phyloP scores from a whole-genome alignment of 306 rosid species.

The Sphenostylis stenocarpa region DNA sequence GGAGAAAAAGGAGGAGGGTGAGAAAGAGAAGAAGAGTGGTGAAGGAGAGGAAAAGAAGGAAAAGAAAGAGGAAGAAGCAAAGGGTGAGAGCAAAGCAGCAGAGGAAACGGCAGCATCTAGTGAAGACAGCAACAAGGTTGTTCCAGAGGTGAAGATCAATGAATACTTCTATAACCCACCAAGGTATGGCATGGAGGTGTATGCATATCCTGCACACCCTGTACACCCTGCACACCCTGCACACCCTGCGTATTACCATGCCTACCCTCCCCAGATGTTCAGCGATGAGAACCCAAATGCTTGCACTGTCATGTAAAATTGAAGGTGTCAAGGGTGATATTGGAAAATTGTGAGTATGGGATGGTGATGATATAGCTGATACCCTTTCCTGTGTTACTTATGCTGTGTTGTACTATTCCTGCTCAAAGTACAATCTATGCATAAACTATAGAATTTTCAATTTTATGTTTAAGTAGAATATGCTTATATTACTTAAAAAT shows the following conservation, averaged over 20 bases:
- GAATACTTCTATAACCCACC: conserved; percentile 50
- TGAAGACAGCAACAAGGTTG: conserved; percentile 47
- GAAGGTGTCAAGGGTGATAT: neutral
- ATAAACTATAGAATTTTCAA: conserved; percentile 22
- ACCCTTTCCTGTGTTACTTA: conserved; percentile 28
- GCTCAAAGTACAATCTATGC: conserved; percentile 33
- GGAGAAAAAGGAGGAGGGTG: conserved; percentile 34
- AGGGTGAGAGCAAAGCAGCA: neutral
- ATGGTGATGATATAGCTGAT: neutral
- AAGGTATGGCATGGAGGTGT: conserved; percentile 47
- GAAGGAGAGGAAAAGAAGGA: conserved; percentile 24
- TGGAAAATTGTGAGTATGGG: conserved; percentile 12
- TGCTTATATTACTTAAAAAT: neutral
- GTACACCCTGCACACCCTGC: neutral
- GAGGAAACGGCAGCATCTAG: neutral
- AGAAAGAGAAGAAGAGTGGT: conserved; percentile 37
- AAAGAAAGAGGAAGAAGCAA: conserved; percentile 10
- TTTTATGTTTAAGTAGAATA: conserved; percentile 29
- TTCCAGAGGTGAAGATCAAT: conserved; percentile 49
- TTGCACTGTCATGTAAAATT: conserved; percentile 51
- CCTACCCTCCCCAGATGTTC: conserved; percentile 69
- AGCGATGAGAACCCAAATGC: conserved; percentile 92
- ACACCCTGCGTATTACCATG: neutral
- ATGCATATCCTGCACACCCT: conserved; percentile 28
- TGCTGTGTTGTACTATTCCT: conserved; percentile 20